Evolutionary conservation across 768 basidiomycete genomes (phyloP).

Genomic region (Daedalea quercina): DNA sequence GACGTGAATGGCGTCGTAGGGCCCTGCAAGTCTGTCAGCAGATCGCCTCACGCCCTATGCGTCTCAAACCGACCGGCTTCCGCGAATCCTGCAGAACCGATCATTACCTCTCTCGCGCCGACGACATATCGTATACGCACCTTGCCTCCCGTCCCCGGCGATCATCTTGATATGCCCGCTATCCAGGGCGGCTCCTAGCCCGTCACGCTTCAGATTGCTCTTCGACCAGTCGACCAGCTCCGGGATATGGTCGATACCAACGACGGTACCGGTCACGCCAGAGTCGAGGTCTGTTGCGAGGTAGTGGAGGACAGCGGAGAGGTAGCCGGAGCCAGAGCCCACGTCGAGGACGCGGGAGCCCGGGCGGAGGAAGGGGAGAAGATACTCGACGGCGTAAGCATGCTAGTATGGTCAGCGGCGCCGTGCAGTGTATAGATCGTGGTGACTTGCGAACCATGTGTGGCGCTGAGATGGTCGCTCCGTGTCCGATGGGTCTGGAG

Average conservation of each 20-base stretch:
- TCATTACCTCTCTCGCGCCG: too few species aligned
- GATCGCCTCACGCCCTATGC: neutral
- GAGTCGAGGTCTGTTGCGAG: constrained; percentile 37
- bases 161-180: constrained; percentile 54
- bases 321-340: constrained; percentile 85
- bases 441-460: constrained; percentile 64
- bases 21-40: constrained; percentile 6
- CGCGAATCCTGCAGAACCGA: neutral
- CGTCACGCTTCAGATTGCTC: constrained; percentile 62
- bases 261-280: constrained; percentile 47
- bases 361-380: constrained; percentile 63
- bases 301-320: constrained; percentile 73
- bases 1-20: constrained; percentile 74
- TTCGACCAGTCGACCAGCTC: constrained; percentile 69
- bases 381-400: constrained; percentile 76
- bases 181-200: constrained; percentile 47
- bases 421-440: too few species aligned
- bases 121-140: too few species aligned
- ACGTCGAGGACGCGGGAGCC: constrained; percentile 82
- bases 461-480: constrained; percentile 92
- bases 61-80: neutral
- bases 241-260: constrained; percentile 89
- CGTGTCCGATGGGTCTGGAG: constrained; percentile 56
- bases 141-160: constrained; percentile 75
- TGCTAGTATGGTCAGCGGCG: constrained; percentile 52